A percentile compares a stretch with the other conserved stretches of the same genome.
These are phyloP conservation scores for Sarocladium strictum DNA, from an alignment of 2,329 filamentous ascomycete species.

Conservation along the genomic window DNA sequence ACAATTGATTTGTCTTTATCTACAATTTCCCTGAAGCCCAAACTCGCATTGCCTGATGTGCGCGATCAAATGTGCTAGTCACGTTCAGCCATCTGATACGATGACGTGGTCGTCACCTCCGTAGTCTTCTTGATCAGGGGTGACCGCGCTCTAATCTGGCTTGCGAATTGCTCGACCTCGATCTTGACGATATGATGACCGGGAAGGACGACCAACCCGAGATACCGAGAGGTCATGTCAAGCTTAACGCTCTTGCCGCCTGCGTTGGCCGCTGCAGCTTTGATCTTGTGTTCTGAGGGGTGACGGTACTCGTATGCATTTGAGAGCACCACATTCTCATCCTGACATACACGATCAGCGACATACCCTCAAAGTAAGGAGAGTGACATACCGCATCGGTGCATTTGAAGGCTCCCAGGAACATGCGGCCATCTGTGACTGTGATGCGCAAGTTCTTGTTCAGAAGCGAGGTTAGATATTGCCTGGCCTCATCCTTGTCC, in stretches of 20 bases:
- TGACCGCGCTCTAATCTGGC: constrained; percentile 35
- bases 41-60: not conserved
- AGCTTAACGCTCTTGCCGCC: constrained; percentile 45
- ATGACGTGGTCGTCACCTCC: not conserved
- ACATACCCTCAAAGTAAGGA: not conserved
- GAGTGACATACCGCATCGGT: constrained; percentile 69
- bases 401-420: constrained; percentile 88
- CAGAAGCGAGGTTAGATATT: constrained; percentile 60
- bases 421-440: constrained; percentile 79
- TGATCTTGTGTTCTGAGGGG: constrained; percentile 49
- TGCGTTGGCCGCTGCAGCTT: constrained; percentile 28
- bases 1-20: not conserved
- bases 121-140: not conserved
- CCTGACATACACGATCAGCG: constrained; percentile 41
- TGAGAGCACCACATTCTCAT: constrained; percentile 81
- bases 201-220: constrained; percentile 86
- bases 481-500: constrained; percentile 46
- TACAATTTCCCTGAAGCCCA: not conserved
- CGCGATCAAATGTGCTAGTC: no score
- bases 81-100: no score
- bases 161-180: constrained; percentile 73
- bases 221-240: constrained; percentile 76
- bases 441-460: constrained; percentile 75
- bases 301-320: constrained; percentile 85
- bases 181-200: constrained; percentile 82